Evolutionary conservation across 164 flowering plant genomes (phyloP), one percentile per base, ranked within the genome.

Genomic region (Kalanchoe fedtschenkoi): DNA sequence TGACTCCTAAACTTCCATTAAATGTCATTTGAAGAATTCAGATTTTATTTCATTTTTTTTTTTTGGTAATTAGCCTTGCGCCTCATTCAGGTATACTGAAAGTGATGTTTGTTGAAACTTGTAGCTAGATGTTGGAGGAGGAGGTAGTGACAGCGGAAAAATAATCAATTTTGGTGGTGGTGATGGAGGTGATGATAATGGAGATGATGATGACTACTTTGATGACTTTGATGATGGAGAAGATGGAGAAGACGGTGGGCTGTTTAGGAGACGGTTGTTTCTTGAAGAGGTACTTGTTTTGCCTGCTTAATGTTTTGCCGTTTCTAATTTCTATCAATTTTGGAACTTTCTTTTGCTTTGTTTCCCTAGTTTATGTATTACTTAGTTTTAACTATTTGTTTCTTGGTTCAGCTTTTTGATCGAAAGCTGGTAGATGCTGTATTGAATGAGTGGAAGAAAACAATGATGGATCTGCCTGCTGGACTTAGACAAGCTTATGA

Each of bases 191-290:
- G 96, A 83, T 74, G 99, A 84, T 73, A 92, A 77, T 68, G 97
- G 95, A 21, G 99, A 95, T 71, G 99, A 95, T 76, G 99, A 95
- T 63, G 95, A 91, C 73, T 95, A 91, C 76, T 87, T 84, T 64
- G 96, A 86, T 65, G 89, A 95, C 62, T 95, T 89, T 73, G 96
- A 95, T 73, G 99, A 95, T 30, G 97, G 83, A 16, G 97, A 91
- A 65, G 99, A 89, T 60, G 99, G 96, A 37, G 96, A 87, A 60
- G 97, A 95, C 58, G 96, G 91, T 74, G 93, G 97, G 62, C 70
- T 84, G 10, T 95, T 95, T 68, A 80, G 93, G 75, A 81, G 85
- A 56, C 72, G 99, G 60, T 71, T 72, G 55, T 60, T 89, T 76
- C 77, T 91, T 66, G 81, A 77, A 66, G 99, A 95, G 96, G 99